A percentile compares a stretch with the other conserved stretches of the same genome.
Evolutionary conservation across 179 eudicot species (phyloP).

Genomic region (Nepenthes alata): DNA sequence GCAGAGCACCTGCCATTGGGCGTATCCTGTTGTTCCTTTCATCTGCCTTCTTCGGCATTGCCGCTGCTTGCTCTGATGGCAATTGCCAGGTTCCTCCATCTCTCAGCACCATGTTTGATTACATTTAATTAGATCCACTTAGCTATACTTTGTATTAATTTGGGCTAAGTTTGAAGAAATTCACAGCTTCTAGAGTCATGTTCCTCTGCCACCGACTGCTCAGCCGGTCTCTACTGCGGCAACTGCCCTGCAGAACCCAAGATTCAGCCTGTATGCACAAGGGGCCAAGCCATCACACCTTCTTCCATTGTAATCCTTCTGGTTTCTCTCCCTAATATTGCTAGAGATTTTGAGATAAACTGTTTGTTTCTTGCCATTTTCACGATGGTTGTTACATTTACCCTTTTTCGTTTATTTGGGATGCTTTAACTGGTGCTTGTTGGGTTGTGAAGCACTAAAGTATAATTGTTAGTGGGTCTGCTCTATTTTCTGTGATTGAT

Average conservation of each 20-base stretch:
- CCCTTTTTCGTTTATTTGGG: not conserved
- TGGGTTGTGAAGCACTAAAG: no score
- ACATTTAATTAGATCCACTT: slow-evolving; percentile 19
- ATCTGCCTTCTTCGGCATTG: slow-evolving; percentile 19
- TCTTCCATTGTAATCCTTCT: slow-evolving; percentile 51
- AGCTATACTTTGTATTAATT: slow-evolving; percentile 7
- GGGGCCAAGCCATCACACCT: slow-evolving; percentile 76
- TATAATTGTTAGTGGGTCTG: no score
- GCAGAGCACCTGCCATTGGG: slow-evolving; percentile 16
- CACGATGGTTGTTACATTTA: not conserved
- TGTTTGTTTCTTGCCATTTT: not conserved
- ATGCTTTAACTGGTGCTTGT: slow-evolving; percentile 1
- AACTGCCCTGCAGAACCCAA: slow-evolving; percentile 60
- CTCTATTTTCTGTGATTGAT: no score
- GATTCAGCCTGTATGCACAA: slow-evolving; percentile 53
- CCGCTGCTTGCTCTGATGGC: slow-evolving; percentile 63
- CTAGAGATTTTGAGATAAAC: not conserved
- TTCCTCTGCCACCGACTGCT: slow-evolving; percentile 70
- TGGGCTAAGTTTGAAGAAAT: slow-evolving; percentile 15
- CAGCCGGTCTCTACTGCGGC: slow-evolving; percentile 77
- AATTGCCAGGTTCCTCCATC: slow-evolving; percentile 56
- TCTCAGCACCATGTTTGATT: not conserved
- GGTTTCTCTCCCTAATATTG: not conserved
- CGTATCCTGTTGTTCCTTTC: slow-evolving; percentile 13
- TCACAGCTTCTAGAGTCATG: slow-evolving; percentile 68